Base-by-base conservation (phyloP, 371 early-diverging fungal genomes). In the Mortierella sp. region DNA sequence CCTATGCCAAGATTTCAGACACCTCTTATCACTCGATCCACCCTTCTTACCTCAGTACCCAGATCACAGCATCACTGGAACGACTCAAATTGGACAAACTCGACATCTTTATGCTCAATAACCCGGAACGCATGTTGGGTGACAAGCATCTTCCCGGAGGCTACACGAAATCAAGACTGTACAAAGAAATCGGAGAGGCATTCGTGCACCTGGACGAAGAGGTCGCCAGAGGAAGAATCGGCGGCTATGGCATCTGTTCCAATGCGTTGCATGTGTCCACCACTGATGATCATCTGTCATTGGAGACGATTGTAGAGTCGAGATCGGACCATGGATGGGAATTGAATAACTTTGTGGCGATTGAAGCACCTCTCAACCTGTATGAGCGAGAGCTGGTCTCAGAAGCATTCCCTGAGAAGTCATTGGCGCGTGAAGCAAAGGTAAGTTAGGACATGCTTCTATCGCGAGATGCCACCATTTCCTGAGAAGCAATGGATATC, bases 91-190 rank as follows among this genome's bases (percentile, higher is more conserved):
- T 90, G 13, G 73, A 88, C 24, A 82, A 80, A 38, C 51, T 92
- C 42, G 94, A 94, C 76, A 79, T 89, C 19, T 90, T 90, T 57
- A 87, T 94, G 90, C 71, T 94, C 55, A 94, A 94, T 79, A 87
- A 87, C 51, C 94, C 94, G 6, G 94, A 94, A 67, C 81, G 94
- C 16, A 83, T 94, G 88, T 27, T 91, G 41, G 81, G 83, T 58
- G 87, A 86, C 2, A 84, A 82, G 13, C 81, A 82, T 23, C 71
- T 71, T 57, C 86, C 85, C 52, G 63, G 65, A 6, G 64, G 55
- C 19, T 73, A 47, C 21, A 58, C 53, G 34, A 51, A 82, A 24
- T 47, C 79, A 10, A 76, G 81, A 45, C 66, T 89, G 30, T 90
- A 89, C 78, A 82, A 87, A 50, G 83, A 87, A 51, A 80, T 91